Evolutionary conservation across 768 basidiomycete species (phyloP), one percentile per base, ranked within the genome.

Genomic region (Nidularia pulvinata): DNA sequence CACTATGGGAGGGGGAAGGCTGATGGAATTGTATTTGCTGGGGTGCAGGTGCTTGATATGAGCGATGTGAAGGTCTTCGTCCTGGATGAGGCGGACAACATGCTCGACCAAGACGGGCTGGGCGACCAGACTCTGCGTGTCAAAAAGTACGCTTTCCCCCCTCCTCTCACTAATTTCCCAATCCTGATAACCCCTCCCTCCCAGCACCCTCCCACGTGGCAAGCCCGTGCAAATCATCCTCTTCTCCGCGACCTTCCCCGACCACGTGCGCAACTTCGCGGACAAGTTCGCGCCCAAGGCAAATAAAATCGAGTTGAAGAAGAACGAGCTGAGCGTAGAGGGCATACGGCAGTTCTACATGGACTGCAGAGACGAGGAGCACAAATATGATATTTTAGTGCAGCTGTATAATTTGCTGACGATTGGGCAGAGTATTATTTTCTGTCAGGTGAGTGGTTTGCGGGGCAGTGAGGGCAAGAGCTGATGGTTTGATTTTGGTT

Each of bases 171-270:
- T 33, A 49, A 44, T 52, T 33, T 42, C 34, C 22, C 11, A 4
- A 33, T 14, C 1, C 19, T 19, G 19, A 19, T 19, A 19, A 19
- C 1, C 19, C 19, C 19, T 33, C 22, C n/a, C 53, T 6, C 30
- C 13, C 51, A 89, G 88, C 65, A 75, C 85, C 69, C 79, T 88
- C 25, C 83, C 84, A 19, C 77, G 79, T 14, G 63, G 53, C 32
- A 70, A 71, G 32, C 75, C 72, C 55, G 74, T 82, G 22, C 97
- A 98, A 66, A 94, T 94, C 59, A 86, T 98, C 55, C 86, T 98
- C 49, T 99, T 99, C 79, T 98, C 96, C 1, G 97, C 97, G 32
- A 99, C 97, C 5, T 99, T 98, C 81, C 91, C 94, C 19, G 93
- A 96, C 65, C 82, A 90, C 56, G 96, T 98, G 57, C 89, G 94